Base-by-base conservation (phyloP, 371 early-diverging fungal species). In the Zancudomyces culisetae region DNA sequence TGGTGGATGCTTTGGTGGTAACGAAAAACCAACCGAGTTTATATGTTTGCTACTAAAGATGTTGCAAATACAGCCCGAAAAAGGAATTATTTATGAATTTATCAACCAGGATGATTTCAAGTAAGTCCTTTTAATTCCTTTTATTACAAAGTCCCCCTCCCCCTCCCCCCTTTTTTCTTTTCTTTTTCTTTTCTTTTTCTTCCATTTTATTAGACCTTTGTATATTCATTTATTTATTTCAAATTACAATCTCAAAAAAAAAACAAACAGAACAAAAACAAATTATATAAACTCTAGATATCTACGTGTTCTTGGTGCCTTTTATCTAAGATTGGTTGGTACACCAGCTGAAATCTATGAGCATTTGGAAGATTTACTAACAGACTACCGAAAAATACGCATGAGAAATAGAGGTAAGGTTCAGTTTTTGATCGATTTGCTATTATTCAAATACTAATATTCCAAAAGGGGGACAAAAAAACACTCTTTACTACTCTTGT, bases 61-160 rank as follows among this genome's bases (percentile, higher is more conserved):
- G 53, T 72, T 95, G 12, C 90, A 93, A 61, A 66, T 95, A 12
- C 85, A 90, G 59, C 97, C 97, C 4, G 79, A 81, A 48, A 74
- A 76, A 46, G 81, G 84, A 15, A 95, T 95, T 60, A 63, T 93
- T 4, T 62, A 77, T 48, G 82, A 83, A 48, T 81, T 83, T 41
- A 74, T 93, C 19, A 67, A 60, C 24, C 72, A 87, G 51, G 76
- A 79, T 47, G 82, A 87, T 42, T 81, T 77, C 61, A 93, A 89
- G 74, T 78, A 74, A 35, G 35, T 35, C 15, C 35, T 10, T 35
- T 35, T 10, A 35, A 35, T n/a, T n/a, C n/a, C n/a, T n/a, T n/a
- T n/a, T n/a, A n/a, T n/a, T n/a, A n/a, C n/a, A n/a, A n/a, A n/a
- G n/a, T n/a, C n/a, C n/a, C n/a, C n/a, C n/a, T n/a, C n/a, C n/a